Conservation (phyloP, 371 early-diverging fungal species). For the Parasitella parasitica region DNA sequence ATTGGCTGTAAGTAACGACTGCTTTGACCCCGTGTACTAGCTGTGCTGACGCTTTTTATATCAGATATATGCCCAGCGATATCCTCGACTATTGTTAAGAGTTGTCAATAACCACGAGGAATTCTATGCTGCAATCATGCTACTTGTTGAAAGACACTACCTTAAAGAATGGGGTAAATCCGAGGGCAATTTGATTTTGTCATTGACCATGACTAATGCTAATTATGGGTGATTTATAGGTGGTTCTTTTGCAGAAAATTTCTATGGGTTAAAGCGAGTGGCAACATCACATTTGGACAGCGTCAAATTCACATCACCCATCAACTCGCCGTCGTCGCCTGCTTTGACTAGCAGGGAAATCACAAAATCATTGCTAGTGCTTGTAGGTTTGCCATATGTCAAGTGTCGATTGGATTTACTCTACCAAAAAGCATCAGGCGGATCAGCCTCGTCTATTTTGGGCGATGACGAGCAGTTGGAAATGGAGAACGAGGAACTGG, state of each 20-base stretch:
- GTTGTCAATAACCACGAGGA: constrained; percentile 81
- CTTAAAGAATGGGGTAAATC: constrained; percentile 73
- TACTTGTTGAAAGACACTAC: constrained; percentile 80
- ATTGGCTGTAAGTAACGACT: constrained; percentile 71
- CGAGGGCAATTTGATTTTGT: neutral
- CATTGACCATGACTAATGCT: constrained; percentile 2
- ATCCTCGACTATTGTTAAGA: constrained; percentile 80
- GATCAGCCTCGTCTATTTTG: constrained; percentile 65
- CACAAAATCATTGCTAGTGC: constrained; percentile 64
- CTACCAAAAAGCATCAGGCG: constrained; percentile 69
- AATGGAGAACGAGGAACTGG: constrained; percentile 35
- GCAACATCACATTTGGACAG: constrained; percentile 31
- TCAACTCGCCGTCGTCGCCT: constrained; percentile 23
- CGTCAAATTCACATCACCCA: constrained; percentile 18
- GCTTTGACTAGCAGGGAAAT: constrained; percentile 51
- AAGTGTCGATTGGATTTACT: constrained; percentile 75
- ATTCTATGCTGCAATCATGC: constrained; percentile 73
- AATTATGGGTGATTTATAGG: constrained; percentile 44
- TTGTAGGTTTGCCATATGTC: constrained; percentile 76
- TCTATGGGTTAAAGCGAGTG: constrained; percentile 85
- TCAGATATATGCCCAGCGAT: constrained; percentile 84
- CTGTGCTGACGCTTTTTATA: neutral
- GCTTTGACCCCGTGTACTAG: neutral
- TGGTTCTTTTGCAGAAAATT: constrained; percentile 89
- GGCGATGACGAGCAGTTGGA: constrained; percentile 55